Base-by-base conservation (phyloP, 371 early-diverging fungal species). In the Batrachochytrium dendrobatidis region DNA sequence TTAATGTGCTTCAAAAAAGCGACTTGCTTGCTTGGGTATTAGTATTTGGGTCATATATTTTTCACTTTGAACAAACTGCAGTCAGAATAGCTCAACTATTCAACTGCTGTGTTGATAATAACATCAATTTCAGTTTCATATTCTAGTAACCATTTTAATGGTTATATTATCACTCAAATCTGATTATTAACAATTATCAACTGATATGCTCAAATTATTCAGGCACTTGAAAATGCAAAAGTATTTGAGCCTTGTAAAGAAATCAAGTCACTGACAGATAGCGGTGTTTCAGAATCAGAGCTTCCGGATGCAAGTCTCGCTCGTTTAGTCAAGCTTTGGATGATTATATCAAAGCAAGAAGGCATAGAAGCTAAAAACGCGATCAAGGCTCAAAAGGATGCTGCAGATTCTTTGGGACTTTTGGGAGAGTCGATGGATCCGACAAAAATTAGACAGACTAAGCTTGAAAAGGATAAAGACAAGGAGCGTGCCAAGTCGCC, bases 11-110 rank as follows among this genome's bases (percentile, higher is more conserved):
- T 10, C 45, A 56, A 30, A 49, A 54, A 34, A n/a, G 60, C 15
- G 71, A 68, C 29, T 15, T 74, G 1, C 53, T 77, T n/a, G 32
- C 69, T 2, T 77, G 77, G 77, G 77, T 68, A 63, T n/a, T n/a
- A n/a, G n/a, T n/a, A n/a, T n/a, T n/a, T n/a, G n/a, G n/a, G n/a
- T n/a, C n/a, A n/a, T 52, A 55, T 24, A 2, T 22, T 24, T 8
- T 3, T 1, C 35, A 7, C 25, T 4, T 45, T 10, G 15, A 15
- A 39, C 39, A 15, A n/a, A n/a, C 39, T n/a, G 39, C 39, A 39
- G 39, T 39, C 39, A 15, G 15, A 39, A n/a, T 39, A 12, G 39
- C 39, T n/a, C 12, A n/a, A n/a, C 39, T 39, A n/a, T n/a, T 39
- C n/a, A 45, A 12, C 5, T 45, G 24, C 46, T 3, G 20, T 45